Evolutionary conservation across 129 eudicot genomes (phyloP).

Genomic region (Arctium minus): DNA sequence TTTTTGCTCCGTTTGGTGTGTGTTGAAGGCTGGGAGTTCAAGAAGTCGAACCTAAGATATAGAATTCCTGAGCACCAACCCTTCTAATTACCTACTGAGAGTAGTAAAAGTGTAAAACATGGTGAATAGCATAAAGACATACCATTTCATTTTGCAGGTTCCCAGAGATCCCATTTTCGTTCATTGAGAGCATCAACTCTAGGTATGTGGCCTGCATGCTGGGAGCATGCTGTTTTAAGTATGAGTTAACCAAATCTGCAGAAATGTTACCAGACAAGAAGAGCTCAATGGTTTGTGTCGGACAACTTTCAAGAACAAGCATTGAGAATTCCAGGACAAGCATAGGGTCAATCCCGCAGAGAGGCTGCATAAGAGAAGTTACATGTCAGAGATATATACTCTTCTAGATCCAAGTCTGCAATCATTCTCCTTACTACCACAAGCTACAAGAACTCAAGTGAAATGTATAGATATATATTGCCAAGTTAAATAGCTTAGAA

Average conservation of each 20-base stretch:
- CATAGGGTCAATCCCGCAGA: slow-evolving; percentile 91
- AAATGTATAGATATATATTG: too few relatives aligned
- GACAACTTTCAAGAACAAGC: slow-evolving; percentile 98
- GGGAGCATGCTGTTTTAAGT: slow-evolving; percentile 95
- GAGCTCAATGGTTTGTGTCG: slow-evolving; percentile 87
- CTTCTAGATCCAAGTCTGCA: not conserved
- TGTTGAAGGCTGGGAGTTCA: not conserved
- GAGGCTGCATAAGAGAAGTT: slow-evolving; percentile 67
- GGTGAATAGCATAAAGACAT: slow-evolving; percentile 11
- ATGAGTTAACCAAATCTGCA: slow-evolving; percentile 89
- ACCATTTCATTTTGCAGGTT: slow-evolving; percentile 99
- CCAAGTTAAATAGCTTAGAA: too few relatives aligned
- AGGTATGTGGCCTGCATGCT: slow-evolving; percentile 92
- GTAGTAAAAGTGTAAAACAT: not conserved
- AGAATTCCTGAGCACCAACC: not conserved
- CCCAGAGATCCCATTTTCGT: slow-evolving; percentile 83
- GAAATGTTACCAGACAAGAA: slow-evolving; percentile 88
- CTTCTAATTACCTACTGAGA: not conserved
- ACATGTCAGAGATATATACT: not conserved
- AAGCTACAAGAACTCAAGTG: not conserved
- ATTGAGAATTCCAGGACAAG: slow-evolving; percentile 93
- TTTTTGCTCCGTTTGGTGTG: not conserved
- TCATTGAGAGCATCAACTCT: slow-evolving; percentile 91
- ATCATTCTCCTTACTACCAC: not conserved
- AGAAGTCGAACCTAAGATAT: not conserved